phyloP scores from a whole-genome alignment of 2,329 filamentous ascomycete genomes.

The Botryotinia globosa region DNA sequence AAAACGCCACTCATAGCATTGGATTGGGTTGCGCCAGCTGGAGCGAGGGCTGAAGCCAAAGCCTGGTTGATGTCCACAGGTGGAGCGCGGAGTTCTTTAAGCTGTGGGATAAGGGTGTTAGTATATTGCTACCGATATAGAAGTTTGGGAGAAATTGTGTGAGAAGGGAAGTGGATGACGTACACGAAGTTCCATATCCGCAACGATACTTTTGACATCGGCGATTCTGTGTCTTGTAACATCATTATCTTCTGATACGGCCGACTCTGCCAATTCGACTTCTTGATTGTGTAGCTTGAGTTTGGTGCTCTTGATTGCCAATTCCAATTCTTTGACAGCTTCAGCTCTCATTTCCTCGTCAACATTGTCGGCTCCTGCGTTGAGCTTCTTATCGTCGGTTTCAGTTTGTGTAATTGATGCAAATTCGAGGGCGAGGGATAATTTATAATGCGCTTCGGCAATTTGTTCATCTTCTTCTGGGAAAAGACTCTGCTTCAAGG shows the following conservation, averaged over 20 bases:
- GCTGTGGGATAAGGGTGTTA: constrained; percentile 42
- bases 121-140: not conserved
- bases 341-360: constrained; percentile 70
- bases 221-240: constrained; percentile 59
- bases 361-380: constrained; percentile 43
- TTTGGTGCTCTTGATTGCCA: constrained; percentile 70
- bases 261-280: constrained; percentile 59
- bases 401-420: constrained; percentile 67
- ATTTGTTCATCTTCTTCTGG: constrained; percentile 78
- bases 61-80: constrained; percentile 57
- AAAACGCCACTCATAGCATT: constrained; percentile 56
- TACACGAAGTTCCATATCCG: constrained; percentile 61
- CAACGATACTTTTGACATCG: constrained; percentile 75
- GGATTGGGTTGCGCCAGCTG: constrained; percentile 32
- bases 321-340: constrained; percentile 67
- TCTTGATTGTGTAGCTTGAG: constrained; percentile 69
- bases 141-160: not conserved
- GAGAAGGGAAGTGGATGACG: not conserved
- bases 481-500: constrained; percentile 75
- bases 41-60: constrained; percentile 45
- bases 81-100: constrained; percentile 65
- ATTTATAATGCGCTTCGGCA: constrained; percentile 94
- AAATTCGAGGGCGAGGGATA: constrained; percentile 92
- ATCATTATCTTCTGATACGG: constrained; percentile 66
- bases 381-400: constrained; percentile 50